These are phyloP conservation scores for Ogataea pini DNA, from an alignment of 805 yeast genomes.

Conservation along the genomic window DNA sequence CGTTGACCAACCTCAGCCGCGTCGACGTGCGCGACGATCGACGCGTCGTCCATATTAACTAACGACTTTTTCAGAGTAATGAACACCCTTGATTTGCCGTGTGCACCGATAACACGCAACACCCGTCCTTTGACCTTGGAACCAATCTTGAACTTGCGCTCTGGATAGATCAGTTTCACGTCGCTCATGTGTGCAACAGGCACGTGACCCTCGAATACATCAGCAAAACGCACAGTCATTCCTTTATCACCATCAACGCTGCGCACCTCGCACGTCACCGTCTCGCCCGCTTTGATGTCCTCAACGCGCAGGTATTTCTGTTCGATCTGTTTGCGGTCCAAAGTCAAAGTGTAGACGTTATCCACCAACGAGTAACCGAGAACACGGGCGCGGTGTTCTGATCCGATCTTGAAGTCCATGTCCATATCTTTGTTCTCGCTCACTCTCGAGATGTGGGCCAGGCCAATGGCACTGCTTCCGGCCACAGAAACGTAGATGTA, in stretches of 20 bases:
- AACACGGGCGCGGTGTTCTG: constrained; percentile 76
- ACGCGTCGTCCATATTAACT: constrained; percentile 62
- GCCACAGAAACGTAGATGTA: constrained; percentile 62
- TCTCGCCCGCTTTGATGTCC: constrained; percentile 78
- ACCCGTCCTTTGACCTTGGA: constrained; percentile 77
- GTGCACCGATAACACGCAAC: constrained; percentile 45
- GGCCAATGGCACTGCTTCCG: constrained; percentile 56
- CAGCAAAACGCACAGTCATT: constrained; percentile 63
- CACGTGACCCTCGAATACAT: constrained; percentile 72
- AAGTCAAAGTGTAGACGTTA: constrained; percentile 62
- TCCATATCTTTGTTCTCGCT: constrained; percentile 48
- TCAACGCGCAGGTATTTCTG: constrained; percentile 64
- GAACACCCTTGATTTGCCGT: constrained; percentile 49
- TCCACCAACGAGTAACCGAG: constrained; percentile 70
- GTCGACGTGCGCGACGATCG: constrained; percentile 43
- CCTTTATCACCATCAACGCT: constrained; percentile 65
- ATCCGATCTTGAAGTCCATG: constrained; percentile 57
- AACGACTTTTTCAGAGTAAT: constrained; percentile 84
- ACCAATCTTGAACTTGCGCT: constrained; percentile 87
- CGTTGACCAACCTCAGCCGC: constrained; percentile 45
- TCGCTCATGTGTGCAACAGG: constrained; percentile 80
- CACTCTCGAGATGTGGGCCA: constrained; percentile 75
- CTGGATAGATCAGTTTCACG: constrained; percentile 81
- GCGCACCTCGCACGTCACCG: constrained; percentile 55
- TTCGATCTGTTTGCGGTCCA: constrained; percentile 64